Evolutionary conservation across 2,329 filamentous ascomycete genomes (phyloP), one percentile per base, ranked within the genome.

Genomic region (Sporothrix euskadiensis): DNA sequence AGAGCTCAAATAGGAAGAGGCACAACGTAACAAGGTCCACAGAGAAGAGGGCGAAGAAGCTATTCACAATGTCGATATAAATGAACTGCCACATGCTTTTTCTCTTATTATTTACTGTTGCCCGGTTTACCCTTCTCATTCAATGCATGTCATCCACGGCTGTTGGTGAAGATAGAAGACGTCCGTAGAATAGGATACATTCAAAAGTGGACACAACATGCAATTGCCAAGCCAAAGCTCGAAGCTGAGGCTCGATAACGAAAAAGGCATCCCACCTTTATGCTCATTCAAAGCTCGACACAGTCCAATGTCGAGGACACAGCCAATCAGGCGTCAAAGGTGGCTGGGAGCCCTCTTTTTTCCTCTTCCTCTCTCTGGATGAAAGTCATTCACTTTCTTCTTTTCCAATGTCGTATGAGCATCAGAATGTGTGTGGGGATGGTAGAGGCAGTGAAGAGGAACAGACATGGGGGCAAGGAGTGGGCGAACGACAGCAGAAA

Each of bases 1-100:
- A 30, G 49, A 56, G 47, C 32, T 26, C 32, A 56, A 69, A 69
- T 4, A 56, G 66, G 66, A 69, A 39, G 66, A 16, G 66, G 49
- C 49, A 52, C 66, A 19, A 35, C 59, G n/a, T 26, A 22, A 65
- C 35, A 41, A 63, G 14, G 35, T 30, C n/a, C 39, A n/a, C 4
- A 19, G 22, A 41, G 8, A 47, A 66, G 61, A 66, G 22, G 19
- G 26, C 12, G 54, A 30, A 57, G 30, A 57, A 22, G 61, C 61
- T 47, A 44, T 22, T 54, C 6, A 61, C 4, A n/a, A 30, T 14
- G 12, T 32, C 4, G 4, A 14, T 4, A 61, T 10, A 66, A 30
- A 66, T 47, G 39, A 47, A 26, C 39, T 22, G 22, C 61, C 39
- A 30, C 61, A 47, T 47, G 22, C 12, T 66, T 30, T 16, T 14